Evolutionary conservation across 2,329 filamentous ascomycete species (phyloP).

Genomic region (Fusarium albidum): DNA sequence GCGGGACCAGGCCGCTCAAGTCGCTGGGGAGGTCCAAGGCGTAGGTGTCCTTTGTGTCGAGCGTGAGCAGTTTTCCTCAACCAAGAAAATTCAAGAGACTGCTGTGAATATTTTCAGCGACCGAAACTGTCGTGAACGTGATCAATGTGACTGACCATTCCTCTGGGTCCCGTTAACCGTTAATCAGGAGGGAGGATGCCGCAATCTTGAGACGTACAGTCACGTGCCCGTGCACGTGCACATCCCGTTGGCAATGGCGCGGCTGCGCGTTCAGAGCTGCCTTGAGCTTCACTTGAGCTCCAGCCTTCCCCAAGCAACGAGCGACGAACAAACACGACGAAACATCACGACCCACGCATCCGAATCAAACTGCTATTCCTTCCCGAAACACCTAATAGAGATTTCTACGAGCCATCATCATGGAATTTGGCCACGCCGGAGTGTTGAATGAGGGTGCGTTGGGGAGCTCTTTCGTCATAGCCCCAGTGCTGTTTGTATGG

Average conservation of each 20-base stretch:
- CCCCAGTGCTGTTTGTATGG: constrained; percentile 22
- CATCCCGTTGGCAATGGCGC: constrained; percentile 24
- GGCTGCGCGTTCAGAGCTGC: constrained; percentile 58
- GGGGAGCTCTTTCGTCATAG: constrained; percentile 35
- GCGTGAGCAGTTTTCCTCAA: neutral
- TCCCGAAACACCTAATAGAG: neutral
- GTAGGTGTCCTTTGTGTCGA: constrained; percentile 10
- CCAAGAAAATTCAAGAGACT: neutral
- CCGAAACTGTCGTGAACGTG: no score
- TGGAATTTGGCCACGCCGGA: constrained; percentile 72
- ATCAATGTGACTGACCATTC: no score
- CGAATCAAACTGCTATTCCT: constrained; percentile 5
- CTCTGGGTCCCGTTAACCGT: no score
- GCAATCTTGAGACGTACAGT: neutral
- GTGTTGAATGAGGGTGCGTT: constrained; percentile 69
- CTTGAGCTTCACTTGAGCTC: constrained; percentile 53
- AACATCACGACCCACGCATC: constrained; percentile 32
- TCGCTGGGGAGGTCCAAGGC: constrained; percentile 4
- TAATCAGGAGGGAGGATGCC: no score
- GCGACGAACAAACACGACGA: constrained; percentile 33
- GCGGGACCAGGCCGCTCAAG: constrained; percentile 34
- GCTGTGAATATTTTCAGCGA: neutral
- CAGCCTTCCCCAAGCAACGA: constrained; percentile 42
- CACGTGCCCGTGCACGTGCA: constrained; percentile 37
- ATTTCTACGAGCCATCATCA: constrained; percentile 41